Percentiles rank a stretch among this genome's conserved stretches.
Conservation (phyloP, 257 asterid genomes). For the Salvia miltiorrhiza region DNA sequence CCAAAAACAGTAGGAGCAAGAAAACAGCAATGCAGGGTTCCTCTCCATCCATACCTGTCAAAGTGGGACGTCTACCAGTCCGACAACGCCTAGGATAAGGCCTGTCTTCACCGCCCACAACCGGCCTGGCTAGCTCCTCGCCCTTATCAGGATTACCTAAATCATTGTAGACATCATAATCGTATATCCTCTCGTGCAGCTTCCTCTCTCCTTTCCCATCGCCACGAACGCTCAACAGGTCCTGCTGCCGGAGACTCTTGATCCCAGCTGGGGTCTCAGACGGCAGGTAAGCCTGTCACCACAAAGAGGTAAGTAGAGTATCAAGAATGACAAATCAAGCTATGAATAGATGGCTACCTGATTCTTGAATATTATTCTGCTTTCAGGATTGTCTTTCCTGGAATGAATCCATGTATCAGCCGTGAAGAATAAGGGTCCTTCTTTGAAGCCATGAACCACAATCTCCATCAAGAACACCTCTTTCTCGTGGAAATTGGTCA, state of each 20-base stretch:
- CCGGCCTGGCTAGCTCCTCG: constrained; percentile 56
- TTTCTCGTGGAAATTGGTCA: constrained; percentile 75
- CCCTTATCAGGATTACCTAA: constrained; percentile 82
- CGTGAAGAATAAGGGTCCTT: constrained; percentile 60
- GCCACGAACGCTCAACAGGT: constrained; percentile 67
- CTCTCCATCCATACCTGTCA: constrained; percentile 46
- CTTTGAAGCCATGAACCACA: constrained; percentile 64
- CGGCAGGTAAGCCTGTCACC: constrained; percentile 68
- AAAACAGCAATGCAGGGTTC: neutral
- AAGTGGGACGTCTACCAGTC: constrained; percentile 66
- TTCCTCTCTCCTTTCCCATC: constrained; percentile 68
- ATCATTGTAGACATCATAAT: constrained; percentile 79
- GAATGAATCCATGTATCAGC: constrained; percentile 94
- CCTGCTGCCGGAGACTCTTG: constrained; percentile 66
- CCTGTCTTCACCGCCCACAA: constrained; percentile 56
- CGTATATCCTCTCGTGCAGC: constrained; percentile 73
- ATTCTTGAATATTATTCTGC: constrained; percentile 78
- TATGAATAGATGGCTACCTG: constrained; percentile 37
- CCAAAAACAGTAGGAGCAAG: neutral
- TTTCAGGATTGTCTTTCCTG: constrained; percentile 59
- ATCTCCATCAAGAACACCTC: constrained; percentile 75
- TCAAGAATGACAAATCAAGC: neutral
- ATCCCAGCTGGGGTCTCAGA: constrained; percentile 83
- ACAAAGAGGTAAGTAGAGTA: neutral
- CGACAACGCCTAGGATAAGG: constrained; percentile 95